Evolutionary conservation across 2,329 filamentous ascomycete species (phyloP).

Genomic region (Penicillium sp.): DNA sequence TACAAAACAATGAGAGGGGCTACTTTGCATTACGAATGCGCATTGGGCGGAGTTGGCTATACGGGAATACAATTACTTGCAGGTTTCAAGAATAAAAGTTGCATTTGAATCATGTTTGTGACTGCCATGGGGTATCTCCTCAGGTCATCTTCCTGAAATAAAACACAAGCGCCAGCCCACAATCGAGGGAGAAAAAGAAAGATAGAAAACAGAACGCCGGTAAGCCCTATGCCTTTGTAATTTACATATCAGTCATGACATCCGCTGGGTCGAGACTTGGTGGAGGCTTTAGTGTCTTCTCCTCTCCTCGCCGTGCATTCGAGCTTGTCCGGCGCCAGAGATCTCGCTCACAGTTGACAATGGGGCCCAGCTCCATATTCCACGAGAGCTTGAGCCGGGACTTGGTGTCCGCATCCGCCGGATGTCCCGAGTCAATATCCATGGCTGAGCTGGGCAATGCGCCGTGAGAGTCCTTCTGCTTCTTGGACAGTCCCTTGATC

Average conservation of each 20-base stretch:
- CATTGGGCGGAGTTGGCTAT: constrained; percentile 17
- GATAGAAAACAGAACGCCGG: constrained; percentile 10
- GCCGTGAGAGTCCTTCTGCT: constrained; percentile 31
- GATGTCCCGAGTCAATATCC: constrained; percentile 29
- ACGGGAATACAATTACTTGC: constrained; percentile 5
- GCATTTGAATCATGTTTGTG: constrained; percentile 12
- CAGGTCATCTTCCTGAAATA: constrained; percentile 19
- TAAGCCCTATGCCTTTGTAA: constrained; percentile 11
- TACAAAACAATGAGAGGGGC: constrained; percentile 18
- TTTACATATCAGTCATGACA: constrained; percentile 21
- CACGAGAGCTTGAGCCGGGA: constrained; percentile 24
- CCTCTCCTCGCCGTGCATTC: constrained; percentile 32
- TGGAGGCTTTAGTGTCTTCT: constrained; percentile 29
- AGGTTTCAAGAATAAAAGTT: constrained; percentile 7
- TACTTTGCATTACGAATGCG: constrained; percentile 6
- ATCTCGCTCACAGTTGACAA: constrained; percentile 60
- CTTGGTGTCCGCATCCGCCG: constrained; percentile 27
- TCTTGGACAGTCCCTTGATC: constrained; percentile 49
- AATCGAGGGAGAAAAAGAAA: neutral
- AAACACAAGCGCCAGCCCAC: constrained; percentile 16
- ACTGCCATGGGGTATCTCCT: constrained; percentile 34
- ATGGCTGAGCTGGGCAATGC: constrained; percentile 14
- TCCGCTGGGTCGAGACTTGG: constrained; percentile 23
- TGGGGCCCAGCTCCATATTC: constrained; percentile 45
- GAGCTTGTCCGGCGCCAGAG: constrained; percentile 53